phyloP scores from a whole-genome alignment of 2,329 filamentous ascomycete genomes.

The Escovopsis sp. region DNA sequence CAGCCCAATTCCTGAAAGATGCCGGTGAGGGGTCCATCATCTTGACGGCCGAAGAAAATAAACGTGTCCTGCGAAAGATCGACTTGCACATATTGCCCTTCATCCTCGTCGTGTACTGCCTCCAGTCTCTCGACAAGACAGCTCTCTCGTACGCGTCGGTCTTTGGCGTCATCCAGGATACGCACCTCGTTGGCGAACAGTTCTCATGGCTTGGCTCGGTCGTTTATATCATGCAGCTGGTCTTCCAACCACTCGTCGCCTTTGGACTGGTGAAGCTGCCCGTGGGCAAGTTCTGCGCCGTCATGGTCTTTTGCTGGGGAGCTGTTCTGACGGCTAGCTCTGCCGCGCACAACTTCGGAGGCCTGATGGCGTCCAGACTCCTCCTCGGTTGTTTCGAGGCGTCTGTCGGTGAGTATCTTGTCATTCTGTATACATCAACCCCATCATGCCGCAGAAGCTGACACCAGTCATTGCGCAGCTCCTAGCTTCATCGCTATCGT shows the following conservation, averaged over 20 bases:
- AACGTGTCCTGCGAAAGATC: conserved; percentile 28
- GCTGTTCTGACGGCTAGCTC: conserved; percentile 35
- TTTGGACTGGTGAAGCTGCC: conserved; percentile 39
- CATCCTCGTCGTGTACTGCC: conserved; percentile 36
- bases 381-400: conserved; percentile 32
- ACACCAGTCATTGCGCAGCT: conserved; percentile 4
- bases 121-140: conserved; percentile 15
- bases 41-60: conserved; percentile 37
- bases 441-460: no score
- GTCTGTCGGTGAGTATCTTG: conserved; percentile 17
- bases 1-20: conserved; percentile 31
- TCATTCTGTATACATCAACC: background rate
- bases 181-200: conserved; percentile 30
- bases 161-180: conserved; percentile 42
- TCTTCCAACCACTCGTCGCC: conserved; percentile 36
- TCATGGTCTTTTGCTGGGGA: conserved; percentile 38
- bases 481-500: conserved; percentile 17
- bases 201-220: conserved; percentile 48
- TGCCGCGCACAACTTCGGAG: conserved; percentile 30
- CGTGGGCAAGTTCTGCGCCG: conserved; percentile 36
- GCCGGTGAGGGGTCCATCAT: conserved; percentile 27
- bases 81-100: conserved; percentile 34
- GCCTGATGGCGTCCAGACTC: conserved; percentile 28
- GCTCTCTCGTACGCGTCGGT: conserved; percentile 45
- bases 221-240: conserved; percentile 18